These are phyloP conservation scores for Mycena citricolor DNA, from an alignment of 1,284 basidiomycete genomes.

Conservation along the genomic window DNA sequence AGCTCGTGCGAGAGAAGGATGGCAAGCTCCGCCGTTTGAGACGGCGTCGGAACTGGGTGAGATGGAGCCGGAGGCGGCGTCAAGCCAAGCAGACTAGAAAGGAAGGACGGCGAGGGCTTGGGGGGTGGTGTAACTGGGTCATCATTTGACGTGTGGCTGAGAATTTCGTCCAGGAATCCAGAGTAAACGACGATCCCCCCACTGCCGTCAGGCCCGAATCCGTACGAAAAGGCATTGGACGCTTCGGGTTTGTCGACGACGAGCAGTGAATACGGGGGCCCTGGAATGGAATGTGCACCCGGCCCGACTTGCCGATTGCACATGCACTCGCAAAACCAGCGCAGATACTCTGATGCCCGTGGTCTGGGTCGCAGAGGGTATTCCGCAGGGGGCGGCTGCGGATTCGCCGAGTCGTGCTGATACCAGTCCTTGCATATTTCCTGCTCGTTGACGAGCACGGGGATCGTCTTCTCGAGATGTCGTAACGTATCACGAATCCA, in stretches of 20 bases:
- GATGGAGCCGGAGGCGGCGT: constrained; percentile 32
- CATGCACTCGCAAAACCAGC: constrained; percentile 50
- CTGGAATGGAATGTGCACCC: constrained; percentile 61
- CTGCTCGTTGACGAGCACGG: constrained; percentile 58
- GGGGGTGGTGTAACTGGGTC: constrained; percentile 23
- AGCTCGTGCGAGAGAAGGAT: constrained; percentile 87
- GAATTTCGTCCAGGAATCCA: constrained; percentile 81
- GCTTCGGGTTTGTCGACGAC: constrained; percentile 79
- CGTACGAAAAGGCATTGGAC: constrained; percentile 87
- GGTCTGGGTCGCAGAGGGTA: constrained; percentile 72
- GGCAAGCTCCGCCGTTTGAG: constrained; percentile 83
- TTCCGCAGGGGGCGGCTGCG: constrained; percentile 71
- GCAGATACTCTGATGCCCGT: constrained; percentile 63
- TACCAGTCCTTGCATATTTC: constrained; percentile 57
- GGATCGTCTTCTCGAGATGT: constrained; percentile 68
- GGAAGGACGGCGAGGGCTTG: constrained; percentile 43
- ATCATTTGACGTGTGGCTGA: constrained; percentile 45
- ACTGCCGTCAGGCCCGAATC: constrained; percentile 86
- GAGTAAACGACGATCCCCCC: constrained; percentile 90
- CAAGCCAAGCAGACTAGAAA: constrained; percentile 49
- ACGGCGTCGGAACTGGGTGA: constrained; percentile 63
- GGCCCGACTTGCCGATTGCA: constrained; percentile 40
- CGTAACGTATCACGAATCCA: constrained; percentile 82
- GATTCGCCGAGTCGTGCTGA: constrained; percentile 47
- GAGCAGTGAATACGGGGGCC: constrained; percentile 84